Evolutionary conservation across 2,329 filamentous ascomycete species (phyloP), one percentile per base, ranked within the genome.

Genomic region (Neonectria coccinea): DNA sequence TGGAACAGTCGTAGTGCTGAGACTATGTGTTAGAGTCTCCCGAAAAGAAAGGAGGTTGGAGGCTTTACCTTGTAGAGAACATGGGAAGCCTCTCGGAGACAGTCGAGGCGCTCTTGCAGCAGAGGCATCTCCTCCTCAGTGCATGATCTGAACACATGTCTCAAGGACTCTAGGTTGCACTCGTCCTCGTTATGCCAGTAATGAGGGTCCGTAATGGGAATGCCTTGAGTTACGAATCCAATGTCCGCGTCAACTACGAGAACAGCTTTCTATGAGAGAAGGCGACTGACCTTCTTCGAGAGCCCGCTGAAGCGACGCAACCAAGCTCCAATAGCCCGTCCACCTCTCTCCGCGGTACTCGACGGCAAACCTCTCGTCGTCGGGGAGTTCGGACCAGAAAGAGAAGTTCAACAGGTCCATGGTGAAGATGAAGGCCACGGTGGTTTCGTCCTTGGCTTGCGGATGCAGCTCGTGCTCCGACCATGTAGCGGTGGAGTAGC

Each of bases 321-420:
- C 93, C 60, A 99, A 81, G 77, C 94, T 97, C 90, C 92, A 97
- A 79, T 99, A 99, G 4, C 96, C 96, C 0, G 94, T 97, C 93
- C 94, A 98, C 62, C 80, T 88, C 78, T 88, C 90, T 29, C 89
- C 94, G 50, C 86, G 87, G 79, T 97, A 98, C 62, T 92, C 90
- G 45, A 99, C 86, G 10, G 91, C 87, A 78, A 95, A 99, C 11
- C 93, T 86, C 72, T 95, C 89, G 5, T 89, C 85, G 11, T 92
- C 89, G 0, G 83, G 79, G 48, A 80, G 76, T 56, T 92, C 90
- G 14, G 93, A 97, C 96, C 96, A 99, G 78, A 99, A 99, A 22
- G 91, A 97, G 76, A 98, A 99, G 77, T 99, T 99, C 55, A 99
- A 82, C 29, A 99, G 79, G 77, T 99, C 96, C 93, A 99, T 97